Percentiles rank a stretch among this genome's conserved stretches.
These are phyloP conservation scores for Metarhizium album DNA, from an alignment of 2,329 filamentous ascomycete genomes.

Conservation along the genomic window DNA sequence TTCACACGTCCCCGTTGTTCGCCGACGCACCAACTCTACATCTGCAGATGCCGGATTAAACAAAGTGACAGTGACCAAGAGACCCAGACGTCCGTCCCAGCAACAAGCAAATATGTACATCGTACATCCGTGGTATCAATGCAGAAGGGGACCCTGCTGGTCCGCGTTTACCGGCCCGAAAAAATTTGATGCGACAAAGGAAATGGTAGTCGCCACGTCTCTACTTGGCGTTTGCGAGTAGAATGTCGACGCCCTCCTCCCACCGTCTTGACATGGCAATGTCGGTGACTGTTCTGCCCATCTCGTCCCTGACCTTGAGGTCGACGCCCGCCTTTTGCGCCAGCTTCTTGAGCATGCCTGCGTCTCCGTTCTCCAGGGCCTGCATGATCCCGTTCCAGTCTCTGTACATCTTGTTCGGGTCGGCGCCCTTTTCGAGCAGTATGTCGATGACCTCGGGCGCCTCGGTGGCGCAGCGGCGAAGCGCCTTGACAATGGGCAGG, in stretches of 20 bases:
- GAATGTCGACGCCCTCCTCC: constrained; percentile 42
- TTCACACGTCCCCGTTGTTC: too few relatives aligned
- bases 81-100: neutral
- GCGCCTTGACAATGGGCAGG: constrained; percentile 58
- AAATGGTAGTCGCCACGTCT: neutral
- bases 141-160: neutral
- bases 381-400: constrained; percentile 58
- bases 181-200: neutral
- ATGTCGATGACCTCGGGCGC: constrained; percentile 52
- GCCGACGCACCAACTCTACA: too few relatives aligned
- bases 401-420: constrained; percentile 57
- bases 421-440: constrained; percentile 51
- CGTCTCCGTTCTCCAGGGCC: constrained; percentile 53
- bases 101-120: neutral
- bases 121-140: neutral
- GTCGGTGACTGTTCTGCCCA: constrained; percentile 42
- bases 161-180: neutral
- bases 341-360: constrained; percentile 40
- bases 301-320: constrained; percentile 41
- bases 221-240: constrained; percentile 27
- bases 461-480: constrained; percentile 44
- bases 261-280: constrained; percentile 48
- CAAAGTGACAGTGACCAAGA: neutral
- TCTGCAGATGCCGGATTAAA: neutral
- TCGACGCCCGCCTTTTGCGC: constrained; percentile 39